Base-by-base conservation (phyloP, 1,284 basidiomycete genomes). In the Cutaneotrichosporon cutaneum region DNA sequence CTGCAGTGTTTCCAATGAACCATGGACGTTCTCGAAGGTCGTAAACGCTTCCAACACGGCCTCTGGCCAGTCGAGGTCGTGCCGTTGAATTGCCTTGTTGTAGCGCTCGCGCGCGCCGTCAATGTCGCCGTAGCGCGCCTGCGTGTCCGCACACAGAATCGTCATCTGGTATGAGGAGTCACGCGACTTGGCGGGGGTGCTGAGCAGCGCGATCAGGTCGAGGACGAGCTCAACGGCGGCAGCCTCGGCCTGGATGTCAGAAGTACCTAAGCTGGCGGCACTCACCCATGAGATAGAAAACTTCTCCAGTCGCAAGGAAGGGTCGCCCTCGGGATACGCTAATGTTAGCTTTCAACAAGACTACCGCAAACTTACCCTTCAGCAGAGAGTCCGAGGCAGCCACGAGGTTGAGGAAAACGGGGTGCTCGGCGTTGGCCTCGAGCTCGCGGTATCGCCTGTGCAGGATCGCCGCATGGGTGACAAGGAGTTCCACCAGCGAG, bases 31-130 rank as follows among this genome's bases (percentile, higher is more conserved):
- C 75, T 98, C 95, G 68, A 98, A 96, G 16, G 83, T 80, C 5
- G 88, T 73, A 88, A 91, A 96, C 0, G 90, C 88, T 62, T 94
- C 90, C 85, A 92, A 92, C 6, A 98, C 82, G 3, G 87, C 88
- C 76, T 96, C 93, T 0, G 94, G 92, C 89, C 93, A 96, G 77
- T 97, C 94, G 45, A 95, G 71, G 73, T 88, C 88, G 6, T 70
- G 67, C 50, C 82, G 81, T 57, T 66, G 72, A 10, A 86, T 85
- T 14, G 88, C 81, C 60, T 87, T 84, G 22, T 81, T 79, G 78
- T 90, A 93, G 4, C 86, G 80, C 26, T 83, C 81, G 36, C 91
- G 85, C 1, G 88, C 89, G 55, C 84, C 80, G 13, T 85, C 82
- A 62, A 86, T 80, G 64, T 84, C 81, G 51, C 84, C 82, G 26